These are phyloP conservation scores for Tylopilus intermedius DNA, from an alignment of 768 basidiomycete species.

Conservation along the genomic window DNA sequence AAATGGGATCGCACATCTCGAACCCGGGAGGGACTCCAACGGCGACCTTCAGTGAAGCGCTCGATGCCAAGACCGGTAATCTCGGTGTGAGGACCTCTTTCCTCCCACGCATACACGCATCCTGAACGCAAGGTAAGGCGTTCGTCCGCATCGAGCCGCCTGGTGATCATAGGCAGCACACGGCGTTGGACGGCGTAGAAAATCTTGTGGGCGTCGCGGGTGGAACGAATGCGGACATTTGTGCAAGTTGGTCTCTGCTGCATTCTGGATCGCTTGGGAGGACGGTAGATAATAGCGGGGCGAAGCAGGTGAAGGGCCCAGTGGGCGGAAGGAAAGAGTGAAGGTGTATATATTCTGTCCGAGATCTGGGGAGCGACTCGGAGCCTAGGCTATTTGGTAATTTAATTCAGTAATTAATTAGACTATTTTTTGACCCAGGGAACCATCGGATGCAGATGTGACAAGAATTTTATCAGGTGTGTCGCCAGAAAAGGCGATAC, in stretches of 20 bases:
- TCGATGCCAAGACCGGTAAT: slow-evolving; percentile 79
- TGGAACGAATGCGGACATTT: slow-evolving; percentile 70
- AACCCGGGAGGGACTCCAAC: slow-evolving; percentile 81
- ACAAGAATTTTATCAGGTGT: slow-evolving; percentile 24
- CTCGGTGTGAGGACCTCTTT: slow-evolving; percentile 67
- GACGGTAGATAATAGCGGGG: slow-evolving; percentile 15
- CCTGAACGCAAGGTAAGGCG: slow-evolving; percentile 47
- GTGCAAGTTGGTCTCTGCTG: slow-evolving; percentile 66
- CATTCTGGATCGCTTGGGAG: slow-evolving; percentile 30
- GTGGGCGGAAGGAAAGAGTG: slow-evolving; percentile 17
- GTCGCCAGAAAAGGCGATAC: slow-evolving; percentile 22
- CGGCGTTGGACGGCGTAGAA: slow-evolving; percentile 67
- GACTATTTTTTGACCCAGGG: slow-evolving; percentile 29
- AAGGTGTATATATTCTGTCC: slow-evolving; percentile 29
- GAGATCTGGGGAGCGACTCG: slow-evolving; percentile 24
- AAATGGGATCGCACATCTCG: slow-evolving; percentile 54
- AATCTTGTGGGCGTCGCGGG: slow-evolving; percentile 74
- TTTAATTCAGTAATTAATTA: slow-evolving; percentile 36
- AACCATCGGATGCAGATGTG: slow-evolving; percentile 12
- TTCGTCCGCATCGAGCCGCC: slow-evolving; percentile 75
- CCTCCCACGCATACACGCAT: slow-evolving; percentile 63
- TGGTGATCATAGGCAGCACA: slow-evolving; percentile 64
- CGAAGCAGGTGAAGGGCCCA: neutral
- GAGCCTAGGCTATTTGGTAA: slow-evolving; percentile 25
- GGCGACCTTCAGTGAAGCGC: slow-evolving; percentile 77